Base-by-base conservation (phyloP, 805 yeast species). In the Scheffersomyces spartinae region DNA sequence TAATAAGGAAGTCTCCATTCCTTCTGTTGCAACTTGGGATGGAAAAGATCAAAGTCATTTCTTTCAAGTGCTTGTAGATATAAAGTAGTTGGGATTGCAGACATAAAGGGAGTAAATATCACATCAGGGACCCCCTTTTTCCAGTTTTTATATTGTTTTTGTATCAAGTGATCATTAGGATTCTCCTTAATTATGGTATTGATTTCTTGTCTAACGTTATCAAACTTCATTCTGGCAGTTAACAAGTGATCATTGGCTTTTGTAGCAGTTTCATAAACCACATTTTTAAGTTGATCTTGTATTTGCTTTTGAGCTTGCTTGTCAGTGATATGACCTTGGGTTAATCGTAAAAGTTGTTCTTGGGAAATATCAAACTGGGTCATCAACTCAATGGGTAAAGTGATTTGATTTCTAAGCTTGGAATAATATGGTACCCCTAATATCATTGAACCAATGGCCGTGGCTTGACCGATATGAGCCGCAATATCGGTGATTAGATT, bases 391-490 rank as follows among this genome's bases (percentile, higher is more conserved):
- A 70, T 41, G 0, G 94, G 94, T 21, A 83, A 47, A 17, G 72
- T 61, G 9, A 79, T 59, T 22, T 60, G 65, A 30, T 66, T 61
- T 15, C 67, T 59, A 17, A 54, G 42, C 12, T 49, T 43, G 0
- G 80, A 74, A 45, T 71, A 74, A 47, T 64, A 79, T 13, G 58
- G 55, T 24, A 74, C 43, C 0, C 79, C 81, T 26, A 77, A 52
- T 9, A 83, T 58, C 48, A 70, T 60, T 3, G 78, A 63, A 1
- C 83, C 74, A 8, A 83, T 60, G 0, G 85, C 75, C 0, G 77
- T 68, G 2, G 91, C 81, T 46, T 83, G 93, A 5, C 94, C 94
- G 19, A 83, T 51, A 49, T 82, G 94, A 0, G 93, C 91, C 7
- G 73, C 66, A 7, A 76, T 65, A 32, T 78, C 82, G 17, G 72